Percentiles rank a stretch among this genome's conserved stretches.
phyloP scores from a whole-genome alignment of 202 grass and related monocot species.

The Carex arenaria region DNA sequence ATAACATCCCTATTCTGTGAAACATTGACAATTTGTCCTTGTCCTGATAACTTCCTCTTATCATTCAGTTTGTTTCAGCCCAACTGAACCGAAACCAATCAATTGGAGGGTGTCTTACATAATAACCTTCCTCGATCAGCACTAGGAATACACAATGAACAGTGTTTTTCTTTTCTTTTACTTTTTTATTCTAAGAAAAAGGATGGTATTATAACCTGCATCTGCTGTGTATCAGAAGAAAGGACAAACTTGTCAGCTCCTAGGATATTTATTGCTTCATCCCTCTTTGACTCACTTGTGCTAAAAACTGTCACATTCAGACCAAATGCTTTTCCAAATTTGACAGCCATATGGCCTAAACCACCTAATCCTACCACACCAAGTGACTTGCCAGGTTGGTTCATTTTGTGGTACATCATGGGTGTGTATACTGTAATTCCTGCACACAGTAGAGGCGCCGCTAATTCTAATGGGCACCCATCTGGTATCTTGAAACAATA shows the following conservation, averaged over 20 bases:
- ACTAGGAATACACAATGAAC: not conserved
- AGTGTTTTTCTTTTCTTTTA: not conserved
- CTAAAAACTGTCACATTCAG: slow-evolving; percentile 81
- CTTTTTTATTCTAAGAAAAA: not conserved
- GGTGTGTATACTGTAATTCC: slow-evolving; percentile 84
- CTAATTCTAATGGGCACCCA: slow-evolving; percentile 60
- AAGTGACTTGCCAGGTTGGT: slow-evolving; percentile 83
- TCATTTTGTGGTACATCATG: slow-evolving; percentile 90
- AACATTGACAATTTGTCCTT: not conserved
- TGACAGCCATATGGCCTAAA: slow-evolving; percentile 89
- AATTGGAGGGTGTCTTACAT: not conserved
- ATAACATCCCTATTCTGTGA: not conserved
- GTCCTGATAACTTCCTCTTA: not conserved
- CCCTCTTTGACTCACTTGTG: slow-evolving; percentile 69
- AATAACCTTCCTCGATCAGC: not conserved
- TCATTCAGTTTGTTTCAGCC: not conserved
- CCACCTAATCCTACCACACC: slow-evolving; percentile 81
- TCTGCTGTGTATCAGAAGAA: slow-evolving; percentile 62
- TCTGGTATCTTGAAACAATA: slow-evolving; percentile 87
- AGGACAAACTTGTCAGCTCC: slow-evolving; percentile 78
- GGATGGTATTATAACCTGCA: slow-evolving; percentile 45
- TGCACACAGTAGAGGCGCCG: slow-evolving; percentile 80
- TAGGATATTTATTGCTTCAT: slow-evolving; percentile 65
- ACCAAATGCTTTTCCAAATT: slow-evolving; percentile 91
- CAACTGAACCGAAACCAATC: not conserved